Base-by-base conservation (phyloP, 202 grass and related monocot species). In the Eragrostis tef region DNA sequence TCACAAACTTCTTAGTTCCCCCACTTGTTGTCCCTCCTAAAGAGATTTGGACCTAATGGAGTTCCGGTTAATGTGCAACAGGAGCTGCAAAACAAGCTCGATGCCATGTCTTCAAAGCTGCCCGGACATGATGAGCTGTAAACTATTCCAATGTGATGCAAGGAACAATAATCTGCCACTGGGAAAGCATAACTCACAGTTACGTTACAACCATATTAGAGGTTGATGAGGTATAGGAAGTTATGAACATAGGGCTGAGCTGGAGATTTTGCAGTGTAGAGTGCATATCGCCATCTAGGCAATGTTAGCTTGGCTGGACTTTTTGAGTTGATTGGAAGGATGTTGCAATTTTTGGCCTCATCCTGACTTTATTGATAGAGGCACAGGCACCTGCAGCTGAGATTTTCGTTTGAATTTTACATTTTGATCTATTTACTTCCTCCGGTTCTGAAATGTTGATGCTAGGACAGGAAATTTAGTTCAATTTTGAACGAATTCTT, bases 61-160 rank as follows among this genome's bases (percentile, higher is more conserved):
- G 6, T 60, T 81, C 72, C 66, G 49, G 43, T 3, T 27, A 48
- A 47, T 57, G 79, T 85, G 51, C 78, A 61, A 80, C 80, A 98
- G 96, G 96, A 98, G 64, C 83, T 98, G 80, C 83, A 93, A 87
- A 79, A 81, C 75, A 98, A 85, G 64, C 78, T 98, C 0, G 87
- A 84, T 3, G 77, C 83, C 71, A 29, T 80, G 79, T 90, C 64
- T 34, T 73, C 81, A 13, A 89, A 82, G 4, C 88, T 89, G 81
- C 61, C 80, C 0, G 50, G 26, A 73, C 87, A 87, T 60, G 93
- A 99, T 15, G 96, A 99, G 77, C 89, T 99, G 43, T 99, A 88
- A 87, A 80, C 8, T 67, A 34, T 75, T 70, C 68, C 56, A 45
- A 31, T 42, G 10, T 22, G 62, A 16, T 69, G 46, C 46, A 44